Conservation (phyloP, 139 green algal species). For the Chlamydomonas eustigma region DNA sequence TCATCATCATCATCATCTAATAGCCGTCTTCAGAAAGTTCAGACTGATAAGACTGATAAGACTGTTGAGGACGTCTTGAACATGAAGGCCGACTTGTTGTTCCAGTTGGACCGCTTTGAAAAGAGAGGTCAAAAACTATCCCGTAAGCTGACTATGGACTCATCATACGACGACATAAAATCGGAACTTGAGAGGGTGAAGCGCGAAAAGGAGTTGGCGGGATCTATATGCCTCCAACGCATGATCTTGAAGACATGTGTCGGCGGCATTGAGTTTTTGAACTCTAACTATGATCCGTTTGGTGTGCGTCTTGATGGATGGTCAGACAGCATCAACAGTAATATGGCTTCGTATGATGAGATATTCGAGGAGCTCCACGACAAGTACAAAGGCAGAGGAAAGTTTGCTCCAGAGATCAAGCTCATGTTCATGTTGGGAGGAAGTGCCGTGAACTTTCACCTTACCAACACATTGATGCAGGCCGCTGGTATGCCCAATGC, state of each 20-base stretch:
- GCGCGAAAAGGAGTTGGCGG: constrained; percentile 2
- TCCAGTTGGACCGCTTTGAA: constrained; percentile 14
- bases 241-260: neutral
- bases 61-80: constrained; percentile 4
- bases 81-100: constrained; percentile 14
- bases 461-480: constrained; percentile 16
- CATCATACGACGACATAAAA: constrained; percentile 15
- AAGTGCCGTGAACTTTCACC: constrained; percentile 18
- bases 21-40: too few species aligned
- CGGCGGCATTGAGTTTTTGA: constrained; percentile 17
- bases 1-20: too few species aligned
- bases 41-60: too few species aligned
- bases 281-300: constrained; percentile 20
- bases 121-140: constrained; percentile 3
- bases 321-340: constrained; percentile 17
- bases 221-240: constrained; percentile 9
- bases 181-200: constrained; percentile 5
- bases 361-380: constrained; percentile 19
- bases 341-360: constrained; percentile 16
- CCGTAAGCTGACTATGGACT: constrained; percentile 7
- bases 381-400: constrained; percentile 10
- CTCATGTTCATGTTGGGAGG: constrained; percentile 16
- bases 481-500: neutral
- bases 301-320: constrained; percentile 22
- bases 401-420: constrained; percentile 20